phyloP scores from a whole-genome alignment of 2,329 filamentous ascomycete genomes.

The Microthyrium microscopicum region DNA sequence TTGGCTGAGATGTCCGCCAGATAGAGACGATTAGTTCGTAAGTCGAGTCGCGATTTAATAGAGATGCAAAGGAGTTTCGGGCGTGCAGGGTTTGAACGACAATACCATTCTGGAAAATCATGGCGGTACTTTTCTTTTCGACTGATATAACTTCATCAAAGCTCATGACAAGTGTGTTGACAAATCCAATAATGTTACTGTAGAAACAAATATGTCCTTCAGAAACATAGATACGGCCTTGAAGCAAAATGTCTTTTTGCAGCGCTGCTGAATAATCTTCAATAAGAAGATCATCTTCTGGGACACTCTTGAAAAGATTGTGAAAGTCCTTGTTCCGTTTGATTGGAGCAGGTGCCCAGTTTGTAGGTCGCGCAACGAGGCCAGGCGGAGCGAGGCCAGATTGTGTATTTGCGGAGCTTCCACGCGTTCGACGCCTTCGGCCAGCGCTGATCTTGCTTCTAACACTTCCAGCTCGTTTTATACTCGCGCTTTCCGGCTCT shows the following conservation, averaged over 20 bases:
- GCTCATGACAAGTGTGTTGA: slow-evolving; percentile 91
- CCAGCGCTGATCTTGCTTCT: slow-evolving; percentile 35
- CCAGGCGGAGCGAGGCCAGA: slow-evolving; percentile 47
- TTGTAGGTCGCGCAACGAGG: slow-evolving; percentile 34
- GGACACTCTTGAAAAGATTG: slow-evolving; percentile 82
- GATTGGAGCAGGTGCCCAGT: slow-evolving; percentile 90
- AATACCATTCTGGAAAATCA: slow-evolving; percentile 93
- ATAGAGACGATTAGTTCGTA: slow-evolving; percentile 96
- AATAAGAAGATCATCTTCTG: slow-evolving; percentile 93
- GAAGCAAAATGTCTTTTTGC: slow-evolving; percentile 86
- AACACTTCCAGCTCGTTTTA: slow-evolving; percentile 37
- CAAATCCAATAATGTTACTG: slow-evolving; percentile 97
- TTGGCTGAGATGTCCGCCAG: slow-evolving; percentile 93
- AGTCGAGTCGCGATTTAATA: slow-evolving; percentile 84
- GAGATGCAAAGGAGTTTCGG: slow-evolving; percentile 88
- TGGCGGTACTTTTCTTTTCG: slow-evolving; percentile 88
- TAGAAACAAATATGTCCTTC: slow-evolving; percentile 97
- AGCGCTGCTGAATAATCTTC: slow-evolving; percentile 96
- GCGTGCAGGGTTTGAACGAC: slow-evolving; percentile 93
- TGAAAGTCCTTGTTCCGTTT: slow-evolving; percentile 96
- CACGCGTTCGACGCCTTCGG: slow-evolving; percentile 52
- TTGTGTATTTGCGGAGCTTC: slow-evolving; percentile 53
- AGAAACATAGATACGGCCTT: slow-evolving; percentile 86
- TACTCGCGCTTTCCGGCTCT: slow-evolving; percentile 17
- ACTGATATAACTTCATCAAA: slow-evolving; percentile 96